Evolutionary conservation across 345 rosid species (phyloP), one percentile per base, ranked within the genome.

Genomic region (Clausena lansium): DNA sequence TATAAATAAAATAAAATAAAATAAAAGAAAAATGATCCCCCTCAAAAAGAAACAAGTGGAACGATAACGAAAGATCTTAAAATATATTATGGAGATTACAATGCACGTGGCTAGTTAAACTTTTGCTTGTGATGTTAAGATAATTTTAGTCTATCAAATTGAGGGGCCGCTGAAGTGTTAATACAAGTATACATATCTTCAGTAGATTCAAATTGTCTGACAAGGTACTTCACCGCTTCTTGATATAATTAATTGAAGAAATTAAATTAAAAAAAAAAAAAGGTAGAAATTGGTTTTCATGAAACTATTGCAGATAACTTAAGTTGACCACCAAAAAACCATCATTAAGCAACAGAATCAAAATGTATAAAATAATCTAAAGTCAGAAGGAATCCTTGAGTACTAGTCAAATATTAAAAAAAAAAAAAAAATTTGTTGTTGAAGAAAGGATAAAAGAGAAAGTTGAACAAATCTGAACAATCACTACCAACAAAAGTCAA

Each of bases 381-480:
- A 60, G 81, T 81, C 83, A 77, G 79, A 76, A 70, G 65, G 36
- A 45, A 17, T 27, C n/a, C 30, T 38, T 11, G 76, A 38, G 76
- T 69, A 41, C 67, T 47, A 27, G 67, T 70, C 45, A 74, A 69
- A 30, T 61, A 5, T 36, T 10, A 11, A 9, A 41, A 0, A 3
- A 45, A 3, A 38, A 38, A 38, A 38, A 8, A 3, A 13, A 2
- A 39, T 2, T 2, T 19, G 61, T 27, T 19, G 4, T 15, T 6
- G 67, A 74, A 62, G 24, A 50, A 47, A 28, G 50, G 27, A 50
- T 6, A 22, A 32, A 50, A 71, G 47, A 25, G 35, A 73, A 39
- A 73, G 79, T 55, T 27, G 13, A 76, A 78, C 63, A 28, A 70
- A 83, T 47, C n/a, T 47, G 63, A 50, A 64, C 38, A 66, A 75